phyloP scores from a whole-genome alignment of 768 basidiomycete genomes.

The Lactarius trivialis region DNA sequence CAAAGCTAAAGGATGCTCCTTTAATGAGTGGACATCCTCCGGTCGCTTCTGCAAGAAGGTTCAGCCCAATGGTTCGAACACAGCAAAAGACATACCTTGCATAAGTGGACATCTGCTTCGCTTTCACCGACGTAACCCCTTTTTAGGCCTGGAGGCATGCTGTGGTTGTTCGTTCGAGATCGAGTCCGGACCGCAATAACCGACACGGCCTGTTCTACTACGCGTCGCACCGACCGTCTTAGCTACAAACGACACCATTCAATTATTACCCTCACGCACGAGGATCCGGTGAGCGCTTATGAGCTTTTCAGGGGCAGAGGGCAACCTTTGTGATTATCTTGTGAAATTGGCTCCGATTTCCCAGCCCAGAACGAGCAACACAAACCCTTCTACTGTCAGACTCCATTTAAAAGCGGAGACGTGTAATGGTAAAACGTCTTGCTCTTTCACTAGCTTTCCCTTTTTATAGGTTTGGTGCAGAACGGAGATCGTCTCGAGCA shows the following conservation, averaged over 20 bases:
- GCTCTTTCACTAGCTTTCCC: not conserved
- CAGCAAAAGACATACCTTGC: not conserved
- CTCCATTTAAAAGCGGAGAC: not conserved
- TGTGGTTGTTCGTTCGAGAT: not conserved
- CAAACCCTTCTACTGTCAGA: not conserved
- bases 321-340: not conserved
- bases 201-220: not conserved
- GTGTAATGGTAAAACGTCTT: conserved; percentile 7
- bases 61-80: not conserved
- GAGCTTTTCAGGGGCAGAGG: not conserved
- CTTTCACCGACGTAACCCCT: not conserved
- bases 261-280: not conserved
- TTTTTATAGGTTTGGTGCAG: conserved; percentile 11
- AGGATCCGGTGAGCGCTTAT: not conserved
- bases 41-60: not conserved
- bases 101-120: not conserved
- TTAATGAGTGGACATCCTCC: not conserved
- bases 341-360: not conserved
- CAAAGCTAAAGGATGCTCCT: not conserved
- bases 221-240: too few species aligned
- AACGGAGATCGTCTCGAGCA: conserved; percentile 43
- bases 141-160: conserved; percentile 10
- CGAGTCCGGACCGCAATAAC: conserved; percentile 1
- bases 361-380: not conserved
- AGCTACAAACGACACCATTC: not conserved